Conservation (phyloP, 768 basidiomycete genomes). For the Boletus patriciae region DNA sequence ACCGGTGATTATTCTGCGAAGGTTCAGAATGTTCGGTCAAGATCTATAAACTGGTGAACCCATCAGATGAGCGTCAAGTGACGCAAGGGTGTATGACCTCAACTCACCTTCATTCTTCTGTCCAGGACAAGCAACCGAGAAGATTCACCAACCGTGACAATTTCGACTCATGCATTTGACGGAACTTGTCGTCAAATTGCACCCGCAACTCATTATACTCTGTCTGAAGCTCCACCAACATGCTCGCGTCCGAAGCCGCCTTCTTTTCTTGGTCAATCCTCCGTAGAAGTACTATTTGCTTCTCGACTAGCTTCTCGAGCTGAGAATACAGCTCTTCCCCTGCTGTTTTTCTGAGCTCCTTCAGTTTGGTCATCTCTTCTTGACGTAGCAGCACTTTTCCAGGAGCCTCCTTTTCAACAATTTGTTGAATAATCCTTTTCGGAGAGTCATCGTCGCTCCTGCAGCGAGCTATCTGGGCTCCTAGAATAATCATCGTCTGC, state of each 20-base stretch:
- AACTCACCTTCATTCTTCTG: background rate
- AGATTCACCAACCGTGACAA: background rate
- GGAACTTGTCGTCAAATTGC: slow-evolving; percentile 10
- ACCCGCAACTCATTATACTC: slow-evolving; percentile 5
- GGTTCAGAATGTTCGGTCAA: no score
- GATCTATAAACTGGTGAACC: no score
- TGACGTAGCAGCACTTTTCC: slow-evolving; percentile 5
- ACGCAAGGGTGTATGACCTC: background rate
- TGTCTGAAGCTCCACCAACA: slow-evolving; percentile 4
- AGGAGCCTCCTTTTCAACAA: no score
- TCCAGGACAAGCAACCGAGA: background rate
- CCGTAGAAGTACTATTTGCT: slow-evolving; percentile 3
- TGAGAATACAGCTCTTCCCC: slow-evolving; percentile 8
- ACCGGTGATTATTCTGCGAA: background rate
- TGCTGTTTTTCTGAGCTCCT: slow-evolving; percentile 7
- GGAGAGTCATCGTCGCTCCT: slow-evolving; percentile 9
- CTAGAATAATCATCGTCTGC: slow-evolving; percentile 3
- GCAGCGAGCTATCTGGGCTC: slow-evolving; percentile 11
- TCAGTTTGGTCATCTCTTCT: slow-evolving; percentile 5
- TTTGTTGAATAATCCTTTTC: slow-evolving; percentile 3
- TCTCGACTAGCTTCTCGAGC: slow-evolving; percentile 10
- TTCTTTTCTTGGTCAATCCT: slow-evolving; percentile 12
- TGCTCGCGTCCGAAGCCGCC: background rate
- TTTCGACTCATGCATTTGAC: slow-evolving; percentile 13
- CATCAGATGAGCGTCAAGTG: background rate